Conservation (phyloP, 2,329 filamentous ascomycete species). For the Emydomyces testavorans region DNA sequence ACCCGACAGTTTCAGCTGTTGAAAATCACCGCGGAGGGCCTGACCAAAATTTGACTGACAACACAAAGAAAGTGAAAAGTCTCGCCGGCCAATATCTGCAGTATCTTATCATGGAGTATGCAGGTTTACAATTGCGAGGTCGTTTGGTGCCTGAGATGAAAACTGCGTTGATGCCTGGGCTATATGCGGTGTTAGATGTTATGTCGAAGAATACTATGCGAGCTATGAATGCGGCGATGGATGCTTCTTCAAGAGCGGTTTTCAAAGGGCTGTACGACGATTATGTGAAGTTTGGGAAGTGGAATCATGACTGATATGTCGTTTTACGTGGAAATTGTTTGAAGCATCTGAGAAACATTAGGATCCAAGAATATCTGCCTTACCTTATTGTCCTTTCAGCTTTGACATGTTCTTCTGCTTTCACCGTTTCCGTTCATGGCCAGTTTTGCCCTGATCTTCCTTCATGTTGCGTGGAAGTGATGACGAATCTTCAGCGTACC, state of each 20-base stretch:
- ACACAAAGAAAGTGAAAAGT: constrained; percentile 47
- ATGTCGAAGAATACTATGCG: constrained; percentile 42
- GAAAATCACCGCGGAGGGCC: constrained; percentile 29
- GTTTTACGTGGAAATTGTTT: too few species aligned
- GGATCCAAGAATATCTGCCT: too few species aligned
- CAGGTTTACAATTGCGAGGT: constrained; percentile 41
- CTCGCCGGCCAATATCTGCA: constrained; percentile 48
- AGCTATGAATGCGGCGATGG: constrained; percentile 42
- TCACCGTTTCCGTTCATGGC: too few species aligned
- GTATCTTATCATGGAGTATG: constrained; percentile 48
- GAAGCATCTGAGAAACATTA: too few species aligned
- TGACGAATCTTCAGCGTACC: too few species aligned
- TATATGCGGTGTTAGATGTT: constrained; percentile 44
- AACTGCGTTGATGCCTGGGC: constrained; percentile 40
- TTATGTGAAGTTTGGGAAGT: constrained; percentile 38
- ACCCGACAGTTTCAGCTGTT: constrained; percentile 48
- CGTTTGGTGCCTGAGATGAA: constrained; percentile 43
- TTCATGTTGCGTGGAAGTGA: too few species aligned
- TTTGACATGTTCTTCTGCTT: too few species aligned
- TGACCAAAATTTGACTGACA: constrained; percentile 44
- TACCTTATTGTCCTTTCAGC: too few species aligned
- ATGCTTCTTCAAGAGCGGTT: constrained; percentile 41
- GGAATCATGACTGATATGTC: constrained; percentile 37
- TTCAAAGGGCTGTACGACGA: constrained; percentile 45
- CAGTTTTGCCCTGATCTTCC: too few species aligned